Evolutionary conservation across 768 basidiomycete genomes (phyloP), one percentile per base, ranked within the genome.

Genomic region (Coprinopsis marcescibilis): DNA sequence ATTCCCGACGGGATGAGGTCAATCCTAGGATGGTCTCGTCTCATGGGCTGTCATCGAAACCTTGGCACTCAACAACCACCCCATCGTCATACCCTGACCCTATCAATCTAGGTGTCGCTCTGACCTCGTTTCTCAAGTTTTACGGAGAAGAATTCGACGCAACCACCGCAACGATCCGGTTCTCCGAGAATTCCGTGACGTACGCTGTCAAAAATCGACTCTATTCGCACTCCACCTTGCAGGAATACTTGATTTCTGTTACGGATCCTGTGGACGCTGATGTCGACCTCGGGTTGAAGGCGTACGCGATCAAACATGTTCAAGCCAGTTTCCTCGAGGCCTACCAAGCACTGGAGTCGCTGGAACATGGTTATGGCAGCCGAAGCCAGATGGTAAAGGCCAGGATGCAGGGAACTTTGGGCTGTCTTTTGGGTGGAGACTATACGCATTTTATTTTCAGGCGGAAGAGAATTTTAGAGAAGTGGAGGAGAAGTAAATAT

Each of bases 141-240:
- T 61, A 59, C 35, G 58, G 57, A 4, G 33, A 43, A 14, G 46
- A 53, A 10, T 59, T 59, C 47, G 54, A 58, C 26, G 59, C 57
- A 30, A 24, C 43, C 14, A 24, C 21, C 8, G 45, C n/a, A 27
- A 48, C 55, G 3, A 59, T 59, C 13, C 38, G 10, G 2, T 57
- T 59, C 20, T 51, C 55, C 19, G 21, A 8, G 8, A n/a, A 58
- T 53, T 14, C 41, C 21, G 6, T 56, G 53, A 10, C 34, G 19
- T 6, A 11, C 2, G 53, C 49, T 46, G 12, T 1, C 4, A 14
- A 19, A 10, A 59, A 59, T 32, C 10, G 10, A 8, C 10, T n/a
- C 8, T n/a, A n/a, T n/a, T 32, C 30, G 30, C 30, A 8, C 30
- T 8, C 8, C 30, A n/a, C 30, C 30, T 8, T 32, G 8, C 30